Conservation (phyloP, 78 protist species). For the Guillardia theta region DNA sequence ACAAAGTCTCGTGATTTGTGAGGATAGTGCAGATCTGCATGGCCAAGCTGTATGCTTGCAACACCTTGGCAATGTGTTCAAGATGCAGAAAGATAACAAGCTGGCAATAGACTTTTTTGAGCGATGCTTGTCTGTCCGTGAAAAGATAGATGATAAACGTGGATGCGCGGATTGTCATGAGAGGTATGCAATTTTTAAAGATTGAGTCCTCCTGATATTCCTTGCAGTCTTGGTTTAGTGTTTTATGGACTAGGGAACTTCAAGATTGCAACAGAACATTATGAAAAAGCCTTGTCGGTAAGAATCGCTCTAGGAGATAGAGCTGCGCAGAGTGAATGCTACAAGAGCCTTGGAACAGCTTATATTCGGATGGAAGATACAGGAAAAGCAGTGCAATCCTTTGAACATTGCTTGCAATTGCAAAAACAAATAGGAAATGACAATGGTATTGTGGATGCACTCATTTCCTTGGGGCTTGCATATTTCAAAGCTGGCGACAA, state of each 20-base stretch:
- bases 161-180: not conserved
- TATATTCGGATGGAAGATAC: not conserved
- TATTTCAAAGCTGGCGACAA: slow-evolving; percentile 16
- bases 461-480: not conserved
- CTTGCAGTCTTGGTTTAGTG: not conserved
- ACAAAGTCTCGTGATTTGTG: slow-evolving; percentile 18
- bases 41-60: slow-evolving; percentile 20
- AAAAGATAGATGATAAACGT: not conserved
- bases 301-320: not conserved
- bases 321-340: not conserved
- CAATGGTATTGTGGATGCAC: not conserved
- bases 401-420: not conserved
- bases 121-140: not conserved
- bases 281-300: not conserved
- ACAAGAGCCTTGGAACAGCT: slow-evolving; percentile 22
- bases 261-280: not conserved
- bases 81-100: slow-evolving; percentile 26
- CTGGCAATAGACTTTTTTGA: not conserved
- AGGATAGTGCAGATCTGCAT: not conserved
- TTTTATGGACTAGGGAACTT: not conserved
- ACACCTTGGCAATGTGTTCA: slow-evolving; percentile 21
- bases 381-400: not conserved
- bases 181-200: not conserved
- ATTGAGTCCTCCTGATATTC: not conserved
- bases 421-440: not conserved